These are phyloP conservation scores for Cladosporium cucumerinum DNA, from an alignment of 2,329 filamentous ascomycete genomes.

Conservation along the genomic window DNA sequence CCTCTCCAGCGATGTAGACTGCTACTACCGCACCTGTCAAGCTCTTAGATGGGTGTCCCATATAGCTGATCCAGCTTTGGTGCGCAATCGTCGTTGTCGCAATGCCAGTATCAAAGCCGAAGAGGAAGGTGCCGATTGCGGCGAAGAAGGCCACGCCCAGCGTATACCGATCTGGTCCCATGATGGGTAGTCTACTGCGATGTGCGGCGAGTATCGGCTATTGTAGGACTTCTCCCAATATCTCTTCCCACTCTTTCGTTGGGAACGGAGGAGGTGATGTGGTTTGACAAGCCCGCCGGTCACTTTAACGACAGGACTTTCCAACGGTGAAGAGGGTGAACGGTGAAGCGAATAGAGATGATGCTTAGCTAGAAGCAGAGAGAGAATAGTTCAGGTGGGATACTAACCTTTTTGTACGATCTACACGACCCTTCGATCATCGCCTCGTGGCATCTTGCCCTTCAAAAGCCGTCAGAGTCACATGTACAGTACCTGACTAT, in stretches of 20 bases:
- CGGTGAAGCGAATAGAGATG: neutral
- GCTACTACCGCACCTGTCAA: conserved; percentile 57
- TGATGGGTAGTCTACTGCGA: neutral
- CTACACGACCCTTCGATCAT: neutral
- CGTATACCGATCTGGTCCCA: conserved; percentile 41
- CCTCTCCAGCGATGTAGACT: conserved; percentile 58
- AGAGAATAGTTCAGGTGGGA: neutral
- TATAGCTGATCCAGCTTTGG: conserved; percentile 58
- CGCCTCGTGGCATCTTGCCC: conserved; percentile 3
- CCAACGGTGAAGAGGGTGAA: neutral
- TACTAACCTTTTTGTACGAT: neutral
- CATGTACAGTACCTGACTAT: neutral
- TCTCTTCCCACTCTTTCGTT: neutral
- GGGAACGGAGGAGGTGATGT: neutral
- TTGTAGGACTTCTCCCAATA: neutral
- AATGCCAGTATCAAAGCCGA: conserved; percentile 60
- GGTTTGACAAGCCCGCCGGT: neutral
- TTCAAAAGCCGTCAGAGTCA: conserved; percentile 4
- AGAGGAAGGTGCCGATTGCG: conserved; percentile 58
- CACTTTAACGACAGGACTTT: neutral
- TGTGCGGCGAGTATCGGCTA: neutral
- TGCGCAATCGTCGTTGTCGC: conserved; percentile 61
- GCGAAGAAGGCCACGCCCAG: conserved; percentile 55
- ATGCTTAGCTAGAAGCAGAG: neutral
- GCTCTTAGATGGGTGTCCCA: conserved; percentile 53